Conservation (phyloP, 2,329 filamentous ascomycete species). For the Septoria petroselini region DNA sequence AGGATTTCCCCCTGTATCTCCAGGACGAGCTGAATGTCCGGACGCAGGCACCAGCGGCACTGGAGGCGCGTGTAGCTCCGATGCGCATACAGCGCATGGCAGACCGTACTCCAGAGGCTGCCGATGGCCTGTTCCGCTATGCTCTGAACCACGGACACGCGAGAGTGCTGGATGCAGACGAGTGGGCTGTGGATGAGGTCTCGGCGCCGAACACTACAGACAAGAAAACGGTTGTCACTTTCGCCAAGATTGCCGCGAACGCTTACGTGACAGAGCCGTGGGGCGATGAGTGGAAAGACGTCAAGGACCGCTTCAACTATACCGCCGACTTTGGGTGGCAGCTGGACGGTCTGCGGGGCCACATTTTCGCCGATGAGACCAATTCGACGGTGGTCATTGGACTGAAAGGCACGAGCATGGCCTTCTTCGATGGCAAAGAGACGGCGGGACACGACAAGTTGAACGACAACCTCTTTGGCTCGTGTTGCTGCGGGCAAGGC, state of each 20-base stretch:
- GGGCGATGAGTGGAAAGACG: constrained; percentile 76
- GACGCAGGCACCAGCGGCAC: constrained; percentile 45
- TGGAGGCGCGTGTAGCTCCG: constrained; percentile 39
- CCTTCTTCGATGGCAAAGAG: constrained; percentile 90
- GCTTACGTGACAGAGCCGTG: constrained; percentile 76
- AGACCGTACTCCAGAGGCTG: constrained; percentile 70
- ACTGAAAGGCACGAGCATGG: constrained; percentile 67
- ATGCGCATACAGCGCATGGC: constrained; percentile 74
- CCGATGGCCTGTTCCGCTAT: constrained; percentile 74
- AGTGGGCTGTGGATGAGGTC: constrained; percentile 80
- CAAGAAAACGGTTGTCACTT: constrained; percentile 75
- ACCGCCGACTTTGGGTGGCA: constrained; percentile 92
- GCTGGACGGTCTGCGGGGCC: constrained; percentile 79
- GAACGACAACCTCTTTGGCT: constrained; percentile 97
- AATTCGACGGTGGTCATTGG: constrained; percentile 89
- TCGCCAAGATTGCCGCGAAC: constrained; percentile 85
- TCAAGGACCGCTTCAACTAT: constrained; percentile 75
- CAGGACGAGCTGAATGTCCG: constrained; percentile 29
- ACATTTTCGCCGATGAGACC: constrained; percentile 81
- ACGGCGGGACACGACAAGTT: constrained; percentile 96
- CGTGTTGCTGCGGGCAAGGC: constrained; percentile 93
- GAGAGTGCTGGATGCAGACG: constrained; percentile 64
- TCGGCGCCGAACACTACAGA: constrained; percentile 78
- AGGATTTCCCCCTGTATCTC: constrained; percentile 46
- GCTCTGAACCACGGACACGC: constrained; percentile 67